Evolutionary conservation across 306 rosid species (phyloP), one percentile per base, ranked within the genome.

Genomic region (Castanea sativa): DNA sequence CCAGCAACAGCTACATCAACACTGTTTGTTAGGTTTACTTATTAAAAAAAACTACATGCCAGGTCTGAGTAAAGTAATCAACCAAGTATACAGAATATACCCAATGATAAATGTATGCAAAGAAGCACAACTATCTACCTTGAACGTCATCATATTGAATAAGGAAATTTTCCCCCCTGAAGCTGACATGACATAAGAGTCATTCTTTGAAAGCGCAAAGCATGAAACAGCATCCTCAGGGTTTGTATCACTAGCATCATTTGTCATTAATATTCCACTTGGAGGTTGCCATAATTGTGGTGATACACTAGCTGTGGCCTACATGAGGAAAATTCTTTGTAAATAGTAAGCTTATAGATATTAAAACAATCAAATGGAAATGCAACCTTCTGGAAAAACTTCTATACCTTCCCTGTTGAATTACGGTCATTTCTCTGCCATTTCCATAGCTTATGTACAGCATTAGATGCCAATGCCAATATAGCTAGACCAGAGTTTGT

Each of bases 81-180:
- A 55, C 27, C 73, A 61, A 70, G 71, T 60, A 75, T 69, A 57
- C 58, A 72, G 21, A 15, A 74, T 73, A 57, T 60, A 64, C 23
- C 30, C 33, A 73, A 71, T 55, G 23, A 70, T 71, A 81, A 27
- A 78, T 51, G 57, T 23, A 75, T 56, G 21, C 19, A 55, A 72
- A 79, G 74, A 75, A 78, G 76, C 78, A 20, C 27, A 71, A 33
- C 73, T 87, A 90, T 97, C 98, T 88, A 90, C 99, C 99, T 90
- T 93, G 89, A 96, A 96, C 21, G 99, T 96, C 99, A 96, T 96
- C 99, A 96, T 96, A 85, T 96, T 96, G 91, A 96, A 96, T 51
- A 96, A 85, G 81, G 99, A 96, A 85, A 96, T 93, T 87, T 96
- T 96, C 15, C 99, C 99, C 69, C 99, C 99, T 1, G 99, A 96